Evolutionary conservation across 495 filamentous ascomycete species (phyloP), one percentile per base, ranked within the genome.

Genomic region (Aspergillus conjunctus): DNA sequence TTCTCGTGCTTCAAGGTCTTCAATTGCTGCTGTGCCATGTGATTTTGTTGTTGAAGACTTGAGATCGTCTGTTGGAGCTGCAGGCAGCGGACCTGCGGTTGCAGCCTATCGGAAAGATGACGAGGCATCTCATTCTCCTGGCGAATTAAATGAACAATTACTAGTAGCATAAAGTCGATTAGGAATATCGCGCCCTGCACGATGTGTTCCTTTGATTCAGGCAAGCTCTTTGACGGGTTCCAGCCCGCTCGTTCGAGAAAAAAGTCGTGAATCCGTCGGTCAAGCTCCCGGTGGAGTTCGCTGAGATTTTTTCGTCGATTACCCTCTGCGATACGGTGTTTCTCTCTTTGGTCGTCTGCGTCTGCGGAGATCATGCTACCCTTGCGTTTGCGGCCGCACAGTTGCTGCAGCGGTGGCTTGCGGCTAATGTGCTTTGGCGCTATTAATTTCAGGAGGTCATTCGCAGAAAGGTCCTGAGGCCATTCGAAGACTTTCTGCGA

Each of bases 131-230:
- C 69, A 55, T 79, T 74, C 58, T 76, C 76, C 60, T 72, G 69
- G 49, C 71, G 68, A 54, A 79, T 71, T n/a, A 78, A 62, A 51
- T 73, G 66, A 15, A 76, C 62, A 37, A 80, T 78, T 44, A 80
- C 73, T 32, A 70, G 53, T 32, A 73, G 66, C 72, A 78, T 73
- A 61, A 78, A 79, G 56, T 80, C 77, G 39, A 80, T 72, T 2
- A 79, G 65, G 56, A 71, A 74, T 52, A 80, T 72, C 10, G 77
- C 75, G 9, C 70, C 77, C 63, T 80, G 75, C 14, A 79, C 73
- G 20, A 80, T 80, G 58, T 80, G 77, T 54, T 80, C 77, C 67
- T 80, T 80, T 30, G 77, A 80, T 37, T 79, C 72, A 1, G 74
- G 71, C 17, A 79, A 67, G 59, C 72, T 79, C 68, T 80, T 80